These are phyloP conservation scores for Entamoeba invadens DNA, from an alignment of 208 protist genomes.

Conservation along the genomic window DNA sequence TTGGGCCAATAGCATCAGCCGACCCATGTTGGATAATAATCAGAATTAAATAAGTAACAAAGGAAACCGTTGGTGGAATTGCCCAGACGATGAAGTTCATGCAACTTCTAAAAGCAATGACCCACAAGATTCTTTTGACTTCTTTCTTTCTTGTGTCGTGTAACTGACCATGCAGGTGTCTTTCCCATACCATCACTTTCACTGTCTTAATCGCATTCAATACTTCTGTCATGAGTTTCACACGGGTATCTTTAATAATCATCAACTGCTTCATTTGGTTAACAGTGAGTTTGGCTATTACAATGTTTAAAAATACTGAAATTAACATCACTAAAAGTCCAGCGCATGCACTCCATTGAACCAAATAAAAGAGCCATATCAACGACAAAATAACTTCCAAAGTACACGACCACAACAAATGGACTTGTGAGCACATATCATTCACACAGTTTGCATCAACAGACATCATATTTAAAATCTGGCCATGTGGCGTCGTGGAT, in stretches of 20 bases:
- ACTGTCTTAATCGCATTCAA: slow-evolving; percentile 46
- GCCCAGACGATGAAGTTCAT: neutral
- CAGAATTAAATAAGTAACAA: neutral
- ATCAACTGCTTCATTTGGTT: slow-evolving; percentile 15
- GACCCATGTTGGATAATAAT: neutral
- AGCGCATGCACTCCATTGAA: slow-evolving; percentile 35
- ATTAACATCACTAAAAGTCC: slow-evolving; percentile 41
- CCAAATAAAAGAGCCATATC: slow-evolving; percentile 27
- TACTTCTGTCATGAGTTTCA: slow-evolving; percentile 41
- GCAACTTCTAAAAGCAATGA: neutral
- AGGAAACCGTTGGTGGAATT: neutral
- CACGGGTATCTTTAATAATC: slow-evolving; percentile 33
- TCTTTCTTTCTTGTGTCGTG: slow-evolving; percentile 18
- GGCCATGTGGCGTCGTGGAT: slow-evolving; percentile 20
- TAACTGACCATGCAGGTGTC: slow-evolving; percentile 27
- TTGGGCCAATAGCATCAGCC: neutral
- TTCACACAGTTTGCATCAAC: slow-evolving; percentile 27
- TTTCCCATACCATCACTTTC: slow-evolving; percentile 51
- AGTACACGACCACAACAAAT: slow-evolving; percentile 37
- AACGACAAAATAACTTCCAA: slow-evolving; percentile 37
- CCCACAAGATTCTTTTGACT: neutral
- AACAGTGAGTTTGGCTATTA: slow-evolving; percentile 4
- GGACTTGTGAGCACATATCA: slow-evolving; percentile 27
- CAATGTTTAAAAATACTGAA: slow-evolving; percentile 32
- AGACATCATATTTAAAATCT: slow-evolving; percentile 50